These are phyloP conservation scores for Myrmaecium sp. DNA, from an alignment of 2,329 filamentous ascomycete genomes.

Conservation along the genomic window DNA sequence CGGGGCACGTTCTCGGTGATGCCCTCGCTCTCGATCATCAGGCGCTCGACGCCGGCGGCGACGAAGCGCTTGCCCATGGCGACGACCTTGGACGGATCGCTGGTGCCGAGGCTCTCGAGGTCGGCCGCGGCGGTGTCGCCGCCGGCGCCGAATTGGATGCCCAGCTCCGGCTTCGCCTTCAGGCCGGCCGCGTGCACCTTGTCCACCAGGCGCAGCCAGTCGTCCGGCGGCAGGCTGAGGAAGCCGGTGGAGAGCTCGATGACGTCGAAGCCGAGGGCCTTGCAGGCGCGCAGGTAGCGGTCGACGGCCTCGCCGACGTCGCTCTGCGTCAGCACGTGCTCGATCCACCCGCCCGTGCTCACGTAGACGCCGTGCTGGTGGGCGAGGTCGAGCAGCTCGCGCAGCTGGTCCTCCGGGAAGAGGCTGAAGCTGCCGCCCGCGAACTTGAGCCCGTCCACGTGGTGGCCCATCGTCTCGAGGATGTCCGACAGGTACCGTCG, in stretches of 20 bases:
- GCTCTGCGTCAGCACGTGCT: conserved; percentile 34
- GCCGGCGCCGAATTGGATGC: conserved; percentile 40
- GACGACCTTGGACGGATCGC: conserved; percentile 32
- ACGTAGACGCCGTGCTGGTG: conserved; percentile 34
- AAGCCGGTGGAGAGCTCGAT: conserved; percentile 38
- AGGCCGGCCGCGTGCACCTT: conserved; percentile 29
- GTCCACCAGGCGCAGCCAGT: conserved; percentile 8
- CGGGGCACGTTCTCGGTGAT: conserved; percentile 39
- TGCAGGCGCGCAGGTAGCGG: conserved; percentile 34
- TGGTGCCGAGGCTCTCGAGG: conserved; percentile 31
- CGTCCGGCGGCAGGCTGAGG: conserved; percentile 20
- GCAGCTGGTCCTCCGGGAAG: conserved; percentile 28
- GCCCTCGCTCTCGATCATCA: conserved; percentile 44
- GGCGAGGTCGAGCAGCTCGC: conserved; percentile 32
- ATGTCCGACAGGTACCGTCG: conserved; percentile 35
- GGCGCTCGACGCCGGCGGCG: conserved; percentile 33
- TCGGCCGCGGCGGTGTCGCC: conserved; percentile 33
- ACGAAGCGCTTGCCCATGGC: conserved; percentile 34
- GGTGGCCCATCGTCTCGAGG: conserved; percentile 37
- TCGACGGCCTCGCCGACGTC: conserved; percentile 30
- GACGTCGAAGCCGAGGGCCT: conserved; percentile 37
- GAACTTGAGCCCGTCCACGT: conserved; percentile 40
- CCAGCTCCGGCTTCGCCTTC: conserved; percentile 37
- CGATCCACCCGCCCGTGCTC: conserved; percentile 39
- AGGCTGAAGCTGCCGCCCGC: conserved; percentile 36